Base-by-base conservation (phyloP, 306 rosid species). In the Vigna trinervia region DNA sequence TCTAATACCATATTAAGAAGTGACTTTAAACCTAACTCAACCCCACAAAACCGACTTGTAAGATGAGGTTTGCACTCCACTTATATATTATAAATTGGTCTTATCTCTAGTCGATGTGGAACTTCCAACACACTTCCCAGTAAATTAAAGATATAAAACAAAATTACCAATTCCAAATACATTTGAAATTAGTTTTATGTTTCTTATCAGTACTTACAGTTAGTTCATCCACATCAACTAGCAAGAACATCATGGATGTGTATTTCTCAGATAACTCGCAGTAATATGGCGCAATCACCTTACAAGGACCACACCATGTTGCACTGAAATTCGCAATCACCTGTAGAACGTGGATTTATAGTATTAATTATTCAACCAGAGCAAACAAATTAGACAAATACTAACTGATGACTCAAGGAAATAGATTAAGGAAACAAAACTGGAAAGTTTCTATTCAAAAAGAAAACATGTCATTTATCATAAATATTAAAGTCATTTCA, bases 231-330 rank as follows among this genome's bases (percentile, higher is more conserved):
- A 96, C 99, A 17, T 96, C 99, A 15, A 96, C 80, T 73, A 92
- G 2, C 61, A 96, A 81, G 88, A 96, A 96, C 92, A 96, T 81
- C 67, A 96, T 47, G 54, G 96, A 89, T 59, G 91, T 80, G 84
- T 89, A 67, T 81, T 87, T 88, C 88, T 89, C 98, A 17, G 99
- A 96, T 83, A 96, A 80, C 81, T 96, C 98, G 47, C 78, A 5
- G 78, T 79, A 92, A 76, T 81, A 90, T 12, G 98, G 96, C 4
- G 94, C 92, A 77, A 92, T 75, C 82, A 89, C 59, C 88, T 88
- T 95, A 79, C 98, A 95, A 32, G 98, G 98, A 81, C 97, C 97
- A 78, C 98, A 95, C 98, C 98, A 95, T 12, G 92, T 71, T 53
- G 98, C 98, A 78, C 97, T 92, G 93, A 95, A 95, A 85, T 95